Base-by-base conservation (phyloP, 2,329 filamentous ascomycete species). In the Neoscytalidium dimidiatum region DNA sequence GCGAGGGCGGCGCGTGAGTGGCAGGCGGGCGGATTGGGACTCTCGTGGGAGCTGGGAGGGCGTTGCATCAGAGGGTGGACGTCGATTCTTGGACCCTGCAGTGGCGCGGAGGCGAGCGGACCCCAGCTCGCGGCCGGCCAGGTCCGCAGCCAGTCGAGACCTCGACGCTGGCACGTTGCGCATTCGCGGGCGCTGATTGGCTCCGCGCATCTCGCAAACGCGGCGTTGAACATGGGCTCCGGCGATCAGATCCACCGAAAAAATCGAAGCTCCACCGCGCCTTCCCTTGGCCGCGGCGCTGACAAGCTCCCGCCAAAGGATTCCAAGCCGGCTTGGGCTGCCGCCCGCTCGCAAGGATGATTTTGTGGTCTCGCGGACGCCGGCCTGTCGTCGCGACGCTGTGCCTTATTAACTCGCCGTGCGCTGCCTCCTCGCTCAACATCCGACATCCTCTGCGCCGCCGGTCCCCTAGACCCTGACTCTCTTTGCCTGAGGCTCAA, bases 181-280 rank as follows among this genome's bases (percentile, higher is more conserved):
- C 8, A 8, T 11, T 23, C 17, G 11, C 8, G 6, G 5, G 2
- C 14, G 8, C 28, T 56, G 49, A 64, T 64, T 64, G 48, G 61
- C 28, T n/a, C 9, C n/a, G 9, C 33, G 58, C 49, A 14, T 8
- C 26, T 53, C 35, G 33, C 23, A 28, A 56, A 28, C 31, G 35
- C 52, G 52, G 38, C 17, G 56, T 41, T 33, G 38, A 31, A 31
- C 56, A 46, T 60, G 38, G 26, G n/a, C 49, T 52, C 31, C 33
- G 61, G 28, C 61, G 48, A 64, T 56, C 61, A 64, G 49, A 44
- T 56, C 61, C 61, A 53, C 61, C 61, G 21, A 44, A 52, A 53
- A 63, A 53, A 48, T 56, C 61, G 46, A 53, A 35, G 49, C 49
- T 64, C 61, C 61, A 64, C 61, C 28, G 49, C 61, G 35, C 61